Conservation (phyloP, 768 basidiomycete species). For the Termitomyces titanicus region DNA sequence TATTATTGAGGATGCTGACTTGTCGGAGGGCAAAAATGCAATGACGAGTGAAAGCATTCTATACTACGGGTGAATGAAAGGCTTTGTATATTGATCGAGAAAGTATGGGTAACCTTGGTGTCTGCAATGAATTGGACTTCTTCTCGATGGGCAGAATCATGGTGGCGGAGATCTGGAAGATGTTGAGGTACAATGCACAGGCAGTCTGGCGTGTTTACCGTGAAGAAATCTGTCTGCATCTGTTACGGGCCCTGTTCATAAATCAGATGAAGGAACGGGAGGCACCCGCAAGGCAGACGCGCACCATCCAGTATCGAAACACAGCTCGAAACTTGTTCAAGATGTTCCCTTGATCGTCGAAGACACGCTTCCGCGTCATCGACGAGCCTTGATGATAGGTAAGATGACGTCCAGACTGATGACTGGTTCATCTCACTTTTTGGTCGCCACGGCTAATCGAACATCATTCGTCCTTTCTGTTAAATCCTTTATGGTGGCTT, state of each 20-base stretch:
- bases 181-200: background rate
- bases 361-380: constrained; percentile 57
- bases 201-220: constrained; percentile 31
- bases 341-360: constrained; percentile 55
- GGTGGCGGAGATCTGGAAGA: constrained; percentile 54
- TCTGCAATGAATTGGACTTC: constrained; percentile 57
- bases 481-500: constrained; percentile 48
- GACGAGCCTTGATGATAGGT: constrained; percentile 38
- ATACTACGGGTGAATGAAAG: constrained; percentile 22
- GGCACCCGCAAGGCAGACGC: background rate
- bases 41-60: constrained; percentile 75
- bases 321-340: constrained; percentile 51
- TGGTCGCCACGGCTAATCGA: constrained; percentile 43
- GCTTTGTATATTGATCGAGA: background rate
- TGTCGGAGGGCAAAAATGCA: constrained; percentile 64
- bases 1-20: constrained; percentile 79
- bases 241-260: constrained; percentile 37
- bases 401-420: background rate
- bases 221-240: constrained; percentile 49
- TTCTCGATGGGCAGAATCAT: constrained; percentile 56
- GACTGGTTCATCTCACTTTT: constrained; percentile 34
- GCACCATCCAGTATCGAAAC: constrained; percentile 51
- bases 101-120: constrained; percentile 43
- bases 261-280: background rate
- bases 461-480: constrained; percentile 58